These are phyloP conservation scores for Macrolepiota albuminosa DNA, from an alignment of 768 basidiomycete genomes.

Conservation along the genomic window DNA sequence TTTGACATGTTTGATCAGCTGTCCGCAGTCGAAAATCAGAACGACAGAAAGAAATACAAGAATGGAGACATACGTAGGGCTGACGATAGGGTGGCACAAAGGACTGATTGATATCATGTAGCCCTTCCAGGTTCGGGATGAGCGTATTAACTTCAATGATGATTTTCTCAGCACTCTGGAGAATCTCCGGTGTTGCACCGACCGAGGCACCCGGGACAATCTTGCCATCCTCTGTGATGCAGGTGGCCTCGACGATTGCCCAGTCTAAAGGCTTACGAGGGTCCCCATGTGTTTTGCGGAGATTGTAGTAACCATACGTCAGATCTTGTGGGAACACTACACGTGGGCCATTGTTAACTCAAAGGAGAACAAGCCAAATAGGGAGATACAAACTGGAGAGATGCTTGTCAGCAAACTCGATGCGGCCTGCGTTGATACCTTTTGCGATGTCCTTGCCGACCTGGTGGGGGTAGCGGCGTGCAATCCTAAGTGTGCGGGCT, in stretches of 20 bases:
- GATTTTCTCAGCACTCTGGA: conserved; percentile 44
- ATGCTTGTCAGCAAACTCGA: conserved; percentile 45
- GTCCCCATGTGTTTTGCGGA: conserved; percentile 39
- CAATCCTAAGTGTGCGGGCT: conserved; percentile 23
- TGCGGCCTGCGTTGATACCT: conserved; percentile 44
- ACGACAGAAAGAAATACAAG: not conserved
- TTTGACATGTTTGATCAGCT: conserved; percentile 38
- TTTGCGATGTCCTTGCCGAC: conserved; percentile 44
- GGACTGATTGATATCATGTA: conserved; percentile 44
- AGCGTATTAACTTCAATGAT: conserved; percentile 47
- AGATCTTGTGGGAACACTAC: conserved; percentile 48
- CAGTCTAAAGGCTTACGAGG: conserved; percentile 40
- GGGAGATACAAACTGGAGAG: conserved; percentile 33
- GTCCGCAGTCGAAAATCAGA: not conserved
- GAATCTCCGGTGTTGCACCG: conserved; percentile 43
- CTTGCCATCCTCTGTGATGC: conserved; percentile 42
- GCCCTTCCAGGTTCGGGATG: conserved; percentile 41
- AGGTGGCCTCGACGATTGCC: conserved; percentile 48
- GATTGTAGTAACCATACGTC: conserved; percentile 42
- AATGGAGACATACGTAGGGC: conserved; percentile 29
- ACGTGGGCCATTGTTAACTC: not conserved
- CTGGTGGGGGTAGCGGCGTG: conserved; percentile 44
- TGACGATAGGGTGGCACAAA: conserved; percentile 39
- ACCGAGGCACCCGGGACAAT: conserved; percentile 46
- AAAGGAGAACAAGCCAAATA: not conserved